These are phyloP conservation scores for Fraxinus velutina DNA, from an alignment of 305 asterid genomes.

Conservation along the genomic window DNA sequence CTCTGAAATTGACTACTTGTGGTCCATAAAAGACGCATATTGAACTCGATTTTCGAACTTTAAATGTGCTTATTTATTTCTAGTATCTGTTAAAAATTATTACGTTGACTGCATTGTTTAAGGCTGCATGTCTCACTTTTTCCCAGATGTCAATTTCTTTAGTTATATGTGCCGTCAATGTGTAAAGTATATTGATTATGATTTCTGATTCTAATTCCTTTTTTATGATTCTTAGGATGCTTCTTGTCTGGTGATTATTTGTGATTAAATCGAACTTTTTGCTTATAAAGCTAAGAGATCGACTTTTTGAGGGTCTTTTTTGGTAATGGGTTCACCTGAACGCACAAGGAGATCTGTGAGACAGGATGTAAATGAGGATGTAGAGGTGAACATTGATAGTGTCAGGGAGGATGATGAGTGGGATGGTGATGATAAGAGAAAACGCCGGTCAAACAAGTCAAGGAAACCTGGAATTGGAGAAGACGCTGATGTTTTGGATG, in stretches of 20 bases:
- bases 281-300: slow-evolving; percentile 22
- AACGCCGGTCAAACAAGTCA: slow-evolving; percentile 51
- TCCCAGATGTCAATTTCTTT: not conserved
- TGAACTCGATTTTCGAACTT: not conserved
- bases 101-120: not conserved
- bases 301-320: slow-evolving; percentile 27
- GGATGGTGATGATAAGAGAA: slow-evolving; percentile 59
- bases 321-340: slow-evolving; percentile 73
- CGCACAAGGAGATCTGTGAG: slow-evolving; percentile 40
- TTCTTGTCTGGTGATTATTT: slow-evolving; percentile 25
- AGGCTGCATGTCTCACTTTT: not conserved
- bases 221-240: slow-evolving; percentile 25
- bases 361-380: slow-evolving; percentile 52
- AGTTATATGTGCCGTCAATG: not conserved
- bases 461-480: slow-evolving; percentile 52
- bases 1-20: not conserved
- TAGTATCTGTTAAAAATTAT: not conserved
- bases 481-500: slow-evolving; percentile 62
- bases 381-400: slow-evolving; percentile 62
- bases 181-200: not conserved
- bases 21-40: not conserved
- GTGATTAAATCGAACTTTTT: not conserved
- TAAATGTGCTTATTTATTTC: not conserved
- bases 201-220: not conserved
- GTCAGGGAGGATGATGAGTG: slow-evolving; percentile 62